Evolutionary conservation across 441 rosid species (phyloP).

Genomic region (Biscutella laevigata): DNA sequence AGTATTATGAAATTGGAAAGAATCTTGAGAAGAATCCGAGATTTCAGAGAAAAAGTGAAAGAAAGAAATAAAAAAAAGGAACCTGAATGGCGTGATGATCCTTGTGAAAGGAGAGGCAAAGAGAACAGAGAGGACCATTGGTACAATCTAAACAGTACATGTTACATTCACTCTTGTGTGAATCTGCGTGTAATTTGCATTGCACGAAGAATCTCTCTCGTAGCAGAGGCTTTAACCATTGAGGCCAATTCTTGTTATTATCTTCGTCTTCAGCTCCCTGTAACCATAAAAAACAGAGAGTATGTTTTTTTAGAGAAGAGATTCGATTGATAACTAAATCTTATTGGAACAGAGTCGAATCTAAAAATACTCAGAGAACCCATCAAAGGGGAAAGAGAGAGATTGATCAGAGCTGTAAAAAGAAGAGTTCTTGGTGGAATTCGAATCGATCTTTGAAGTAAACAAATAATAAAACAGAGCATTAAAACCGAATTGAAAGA

Average conservation of each 20-base stretch:
- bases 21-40: no score
- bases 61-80: no score
- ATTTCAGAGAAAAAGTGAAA: no score
- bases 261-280: conserved; percentile 59
- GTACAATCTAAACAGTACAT: conserved; percentile 87
- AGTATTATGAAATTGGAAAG: neutral
- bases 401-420: conserved; percentile 1
- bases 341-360: neutral
- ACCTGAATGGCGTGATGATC: conserved; percentile 88
- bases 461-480: conserved; percentile 19
- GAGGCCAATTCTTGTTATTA: conserved; percentile 67
- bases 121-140: conserved; percentile 77
- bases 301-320: neutral
- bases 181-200: conserved; percentile 76
- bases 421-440: neutral
- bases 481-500: conserved; percentile 3
- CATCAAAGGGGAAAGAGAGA: neutral
- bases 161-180: conserved; percentile 92
- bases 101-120: conserved; percentile 62
- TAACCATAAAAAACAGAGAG: neutral
- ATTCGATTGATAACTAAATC: neutral
- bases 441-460: neutral
- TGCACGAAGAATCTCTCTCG: conserved; percentile 71
- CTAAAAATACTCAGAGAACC: neutral
- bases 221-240: conserved; percentile 72